Percentiles rank a stretch among this genome's conserved stretches.
Conservation (phyloP, 1,284 basidiomycete genomes). For the Cutaneotrichosporon cutaneum region DNA sequence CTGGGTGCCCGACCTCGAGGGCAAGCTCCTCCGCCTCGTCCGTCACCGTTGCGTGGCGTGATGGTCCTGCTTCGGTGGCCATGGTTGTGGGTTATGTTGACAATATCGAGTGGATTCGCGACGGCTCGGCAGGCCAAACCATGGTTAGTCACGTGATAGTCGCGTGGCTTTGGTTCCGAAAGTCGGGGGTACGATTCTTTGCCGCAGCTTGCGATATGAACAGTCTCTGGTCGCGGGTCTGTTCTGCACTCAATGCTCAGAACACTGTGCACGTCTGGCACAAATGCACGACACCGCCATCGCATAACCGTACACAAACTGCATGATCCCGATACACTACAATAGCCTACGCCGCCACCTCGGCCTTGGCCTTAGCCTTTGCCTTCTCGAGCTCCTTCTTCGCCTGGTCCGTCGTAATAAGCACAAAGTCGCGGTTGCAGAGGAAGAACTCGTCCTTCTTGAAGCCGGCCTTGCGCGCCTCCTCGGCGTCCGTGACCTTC, state of each 20-base stretch:
- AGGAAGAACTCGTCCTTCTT: constrained; percentile 18
- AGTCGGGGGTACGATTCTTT: too few relatives aligned
- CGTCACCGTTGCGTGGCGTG: constrained; percentile 26
- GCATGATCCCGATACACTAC: neutral
- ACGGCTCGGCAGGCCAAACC: too few relatives aligned
- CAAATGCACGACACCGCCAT: too few relatives aligned
- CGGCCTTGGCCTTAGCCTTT: constrained; percentile 9
- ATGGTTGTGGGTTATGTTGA: constrained; percentile 8
- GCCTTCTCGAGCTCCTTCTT: constrained; percentile 21
- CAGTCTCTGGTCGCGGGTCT: too few relatives aligned
- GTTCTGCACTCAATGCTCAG: too few relatives aligned
- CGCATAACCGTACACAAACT: neutral
- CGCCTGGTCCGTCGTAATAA: constrained; percentile 26
- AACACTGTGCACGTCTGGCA: too few relatives aligned
- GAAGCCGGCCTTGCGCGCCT: constrained; percentile 27
- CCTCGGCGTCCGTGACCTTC: constrained; percentile 19
- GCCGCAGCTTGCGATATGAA: too few relatives aligned
- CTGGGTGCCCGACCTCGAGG: constrained; percentile 14
- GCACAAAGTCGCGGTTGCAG: constrained; percentile 28
- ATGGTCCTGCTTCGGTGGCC: constrained; percentile 23
- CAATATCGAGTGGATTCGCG: neutral
- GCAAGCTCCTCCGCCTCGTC: constrained; percentile 30
- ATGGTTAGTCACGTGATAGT: too few relatives aligned
- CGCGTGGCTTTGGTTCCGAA: too few relatives aligned
- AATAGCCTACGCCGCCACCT: neutral